Base-by-base conservation (phyloP, 106 monocot genomes). In the Dendrobium chrysotoxum region DNA sequence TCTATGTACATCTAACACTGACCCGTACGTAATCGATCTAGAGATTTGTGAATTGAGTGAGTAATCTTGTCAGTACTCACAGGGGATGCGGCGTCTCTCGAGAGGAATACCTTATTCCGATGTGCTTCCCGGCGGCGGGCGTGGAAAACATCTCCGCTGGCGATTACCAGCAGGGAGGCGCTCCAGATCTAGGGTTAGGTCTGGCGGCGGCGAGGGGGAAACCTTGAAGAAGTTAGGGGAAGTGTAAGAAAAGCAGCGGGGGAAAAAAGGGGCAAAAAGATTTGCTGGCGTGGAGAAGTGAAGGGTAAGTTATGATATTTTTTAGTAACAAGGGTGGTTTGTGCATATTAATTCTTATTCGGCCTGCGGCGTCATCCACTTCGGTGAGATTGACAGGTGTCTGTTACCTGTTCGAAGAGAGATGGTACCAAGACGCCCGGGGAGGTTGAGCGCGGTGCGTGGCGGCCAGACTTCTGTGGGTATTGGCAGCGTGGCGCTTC, bases 51-150 rank as follows among this genome's bases (percentile, higher is more conserved):
- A 16, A 28, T 40, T 17, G 11, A 11, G 2, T 4, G 42, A 67
- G 42, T 57, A 40, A 23, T 58, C 35, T 12, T 15, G 39, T 21
- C 15, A 8, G 58, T 31, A 18, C 25, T 38, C 17, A 42, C 41
- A 44, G 45, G 46, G 13, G 41, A 54, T 45, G 77, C 20, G 42
- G 53, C 23, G 16, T 71, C 74, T 75, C 79, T 79, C 79, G 40
- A 4, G 75, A 79, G 58, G 79, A 79, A 74, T 79, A 84, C 38
- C 84, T 35, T 7, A 80, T 47, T 16, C 58, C 64, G 65, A 45
- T 17, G 75, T 67, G 65, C 66, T 53, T 76, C n/a, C 68, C 78
- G 65, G 61, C 53, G 54, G 21, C 7, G 46, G 71, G 26, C 41
- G 45, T 61, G 30, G 77, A 41, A 25, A 64, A 25, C 76, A 82